A percentile compares a stretch with the other conserved stretches of the same genome.
Evolutionary conservation across 2,329 filamentous ascomycete genomes (phyloP).

Genomic region (Penicillium sp.): DNA sequence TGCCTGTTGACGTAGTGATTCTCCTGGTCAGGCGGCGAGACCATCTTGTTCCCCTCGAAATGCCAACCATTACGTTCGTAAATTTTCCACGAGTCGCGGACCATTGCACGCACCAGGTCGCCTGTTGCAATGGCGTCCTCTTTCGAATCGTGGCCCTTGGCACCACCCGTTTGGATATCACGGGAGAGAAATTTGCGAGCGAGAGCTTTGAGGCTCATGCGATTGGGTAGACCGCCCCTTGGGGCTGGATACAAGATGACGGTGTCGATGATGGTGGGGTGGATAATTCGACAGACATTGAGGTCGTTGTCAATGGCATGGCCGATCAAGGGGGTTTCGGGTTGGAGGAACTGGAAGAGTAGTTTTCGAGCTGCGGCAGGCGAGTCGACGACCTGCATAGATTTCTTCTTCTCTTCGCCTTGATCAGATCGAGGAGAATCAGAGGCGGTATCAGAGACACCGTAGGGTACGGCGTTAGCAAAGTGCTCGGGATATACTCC

Average conservation of each 20-base stretch:
- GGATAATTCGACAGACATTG: constrained; percentile 80
- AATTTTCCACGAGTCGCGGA: constrained; percentile 70
- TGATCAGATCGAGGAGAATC: constrained; percentile 27
- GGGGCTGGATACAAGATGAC: constrained; percentile 80
- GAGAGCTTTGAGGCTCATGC: constrained; percentile 76
- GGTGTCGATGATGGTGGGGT: constrained; percentile 83
- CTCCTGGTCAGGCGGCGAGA: constrained; percentile 35
- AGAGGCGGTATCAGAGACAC: constrained; percentile 31
- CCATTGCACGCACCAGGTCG: constrained; percentile 75
- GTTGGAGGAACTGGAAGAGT: constrained; percentile 74
- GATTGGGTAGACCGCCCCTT: constrained; percentile 69
- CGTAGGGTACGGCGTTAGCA: constrained; percentile 65
- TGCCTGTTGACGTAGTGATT: background rate
- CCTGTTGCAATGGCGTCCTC: constrained; percentile 91
- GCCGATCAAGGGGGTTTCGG: constrained; percentile 81
- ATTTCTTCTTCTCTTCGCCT: constrained; percentile 30
- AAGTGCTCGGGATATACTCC: constrained; percentile 82
- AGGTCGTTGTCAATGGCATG: constrained; percentile 96
- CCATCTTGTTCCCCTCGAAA: constrained; percentile 53
- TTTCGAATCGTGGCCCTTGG: constrained; percentile 80
- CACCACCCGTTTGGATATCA: constrained; percentile 74
- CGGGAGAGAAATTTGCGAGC: constrained; percentile 70
- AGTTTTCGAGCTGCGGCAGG: constrained; percentile 75
- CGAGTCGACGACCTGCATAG: constrained; percentile 73
- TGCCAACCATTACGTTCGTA: constrained; percentile 71